Percentiles rank a stretch among this genome's conserved stretches.
These are phyloP conservation scores for Schoenoplectus tabernaemontani DNA, from an alignment of 202 grass and related monocot species.

Conservation along the genomic window DNA sequence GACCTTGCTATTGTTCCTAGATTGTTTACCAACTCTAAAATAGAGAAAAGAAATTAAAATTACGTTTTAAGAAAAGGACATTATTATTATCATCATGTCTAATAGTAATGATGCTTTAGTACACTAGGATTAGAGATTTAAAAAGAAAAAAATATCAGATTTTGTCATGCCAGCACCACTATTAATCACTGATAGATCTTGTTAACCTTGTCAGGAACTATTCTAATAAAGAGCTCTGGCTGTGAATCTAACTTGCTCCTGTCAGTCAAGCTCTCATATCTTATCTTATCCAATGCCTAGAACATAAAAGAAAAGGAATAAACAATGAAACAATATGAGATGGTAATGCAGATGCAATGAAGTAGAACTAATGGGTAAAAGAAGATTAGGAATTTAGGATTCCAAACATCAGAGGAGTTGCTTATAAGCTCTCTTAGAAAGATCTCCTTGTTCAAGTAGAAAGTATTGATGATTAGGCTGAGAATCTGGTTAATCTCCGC, in stretches of 20 bases:
- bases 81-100: not conserved
- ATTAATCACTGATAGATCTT: constrained; percentile 47
- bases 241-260: constrained; percentile 50
- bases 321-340: not conserved
- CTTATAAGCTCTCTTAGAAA: constrained; percentile 71
- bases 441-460: constrained; percentile 91
- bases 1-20: constrained; percentile 70
- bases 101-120: not conserved
- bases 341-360: not conserved
- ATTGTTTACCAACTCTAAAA: constrained; percentile 57
- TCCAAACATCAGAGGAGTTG: constrained; percentile 35
- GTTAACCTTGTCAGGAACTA: constrained; percentile 24
- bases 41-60: not conserved
- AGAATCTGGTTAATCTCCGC: constrained; percentile 84
- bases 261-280: constrained; percentile 24
- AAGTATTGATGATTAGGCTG: constrained; percentile 77
- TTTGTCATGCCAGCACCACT: constrained; percentile 24
- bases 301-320: not conserved
- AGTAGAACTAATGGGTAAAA: not conserved
- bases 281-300: constrained; percentile 42
- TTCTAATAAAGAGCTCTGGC: constrained; percentile 28
- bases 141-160: not conserved
- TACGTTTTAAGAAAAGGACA: not conserved
- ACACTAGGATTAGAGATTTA: not conserved
- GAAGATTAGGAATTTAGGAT: not conserved